Percentiles rank a stretch among this genome's conserved stretches.
Evolutionary conservation across 1,139 yeast genomes (phyloP).

Genomic region (Zygosaccharomyces pseudobailii): DNA sequence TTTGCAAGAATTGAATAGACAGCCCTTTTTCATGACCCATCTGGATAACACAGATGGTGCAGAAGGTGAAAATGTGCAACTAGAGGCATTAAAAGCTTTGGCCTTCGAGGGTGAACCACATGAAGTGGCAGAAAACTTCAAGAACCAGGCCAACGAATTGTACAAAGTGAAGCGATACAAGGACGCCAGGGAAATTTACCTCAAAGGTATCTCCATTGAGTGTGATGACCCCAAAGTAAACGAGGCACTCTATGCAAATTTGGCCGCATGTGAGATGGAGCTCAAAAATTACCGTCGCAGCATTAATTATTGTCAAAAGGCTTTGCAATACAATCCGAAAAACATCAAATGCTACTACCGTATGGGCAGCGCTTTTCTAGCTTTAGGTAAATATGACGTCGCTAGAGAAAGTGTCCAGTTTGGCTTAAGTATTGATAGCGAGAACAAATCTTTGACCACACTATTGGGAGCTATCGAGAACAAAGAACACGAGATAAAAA

Average conservation of each 20-base stretch:
- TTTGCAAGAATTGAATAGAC: conserved; percentile 68
- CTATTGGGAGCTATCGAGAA: conserved; percentile 40
- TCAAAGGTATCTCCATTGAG: conserved; percentile 71
- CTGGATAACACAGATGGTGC: conserved; percentile 73
- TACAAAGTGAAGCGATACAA: conserved; percentile 65
- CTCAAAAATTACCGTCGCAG: conserved; percentile 79
- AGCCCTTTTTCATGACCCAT: conserved; percentile 94
- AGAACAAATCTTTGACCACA: conserved; percentile 49
- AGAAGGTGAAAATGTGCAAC: conserved; percentile 65
- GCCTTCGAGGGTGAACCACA: conserved; percentile 96
- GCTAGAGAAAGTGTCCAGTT: conserved; percentile 62
- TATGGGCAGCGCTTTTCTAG: conserved; percentile 74
- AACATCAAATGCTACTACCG: conserved; percentile 83
- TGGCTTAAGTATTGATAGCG: conserved; percentile 58
- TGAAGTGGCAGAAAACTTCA: conserved; percentile 85
- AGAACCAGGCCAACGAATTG: conserved; percentile 88
- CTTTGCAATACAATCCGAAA: conserved; percentile 58
- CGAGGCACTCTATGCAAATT: conserved; percentile 63
- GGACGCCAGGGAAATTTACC: conserved; percentile 73
- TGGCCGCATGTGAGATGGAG: conserved; percentile 91
- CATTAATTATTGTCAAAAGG: conserved; percentile 79
- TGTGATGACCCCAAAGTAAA: conserved; percentile 50
- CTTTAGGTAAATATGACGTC: conserved; percentile 65
- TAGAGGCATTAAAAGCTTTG: conserved; percentile 86
- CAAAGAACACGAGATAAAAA: conserved; percentile 35